Evolutionary conservation across 179 eudicot species (phyloP).

Genomic region (Patellifolia procumbens): DNA sequence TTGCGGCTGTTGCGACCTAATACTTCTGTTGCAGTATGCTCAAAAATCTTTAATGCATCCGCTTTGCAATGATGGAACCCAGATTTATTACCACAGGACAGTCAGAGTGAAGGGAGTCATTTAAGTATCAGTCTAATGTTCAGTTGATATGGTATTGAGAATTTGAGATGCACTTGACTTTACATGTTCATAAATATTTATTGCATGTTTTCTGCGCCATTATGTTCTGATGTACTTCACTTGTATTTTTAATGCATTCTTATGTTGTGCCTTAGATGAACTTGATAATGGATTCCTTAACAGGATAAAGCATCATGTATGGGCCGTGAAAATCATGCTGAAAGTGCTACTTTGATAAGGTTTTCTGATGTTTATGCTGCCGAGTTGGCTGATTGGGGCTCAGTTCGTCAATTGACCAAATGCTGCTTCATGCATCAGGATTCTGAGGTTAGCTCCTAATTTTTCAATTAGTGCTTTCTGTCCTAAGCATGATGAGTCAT

Average conservation of each 20-base stretch:
- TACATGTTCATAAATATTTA: background rate
- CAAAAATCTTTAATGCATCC: no score
- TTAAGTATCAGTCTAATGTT: background rate
- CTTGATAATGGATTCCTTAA: constrained; percentile 22
- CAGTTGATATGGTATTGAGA: background rate
- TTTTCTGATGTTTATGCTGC: constrained; percentile 74
- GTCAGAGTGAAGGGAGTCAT: background rate
- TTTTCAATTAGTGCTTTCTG: background rate
- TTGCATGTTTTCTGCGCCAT: constrained; percentile 3
- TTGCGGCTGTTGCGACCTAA: no score
- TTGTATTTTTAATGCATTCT: background rate
- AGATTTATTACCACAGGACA: no score
- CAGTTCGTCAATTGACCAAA: constrained; percentile 47
- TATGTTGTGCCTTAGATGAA: background rate
- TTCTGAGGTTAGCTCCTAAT: constrained; percentile 51
- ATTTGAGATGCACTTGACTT: background rate
- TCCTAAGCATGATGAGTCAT: constrained; percentile 11
- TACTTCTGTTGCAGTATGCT: no score
- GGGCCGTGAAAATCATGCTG: constrained; percentile 40
- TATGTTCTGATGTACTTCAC: constrained; percentile 14
- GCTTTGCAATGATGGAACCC: no score
- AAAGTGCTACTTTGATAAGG: constrained; percentile 42
- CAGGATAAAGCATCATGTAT: constrained; percentile 57
- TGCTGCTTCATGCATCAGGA: constrained; percentile 47
- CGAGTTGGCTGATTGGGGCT: constrained; percentile 61